phyloP scores from a whole-genome alignment of 345 rosid species.

The Pugionium dolabratum region DNA sequence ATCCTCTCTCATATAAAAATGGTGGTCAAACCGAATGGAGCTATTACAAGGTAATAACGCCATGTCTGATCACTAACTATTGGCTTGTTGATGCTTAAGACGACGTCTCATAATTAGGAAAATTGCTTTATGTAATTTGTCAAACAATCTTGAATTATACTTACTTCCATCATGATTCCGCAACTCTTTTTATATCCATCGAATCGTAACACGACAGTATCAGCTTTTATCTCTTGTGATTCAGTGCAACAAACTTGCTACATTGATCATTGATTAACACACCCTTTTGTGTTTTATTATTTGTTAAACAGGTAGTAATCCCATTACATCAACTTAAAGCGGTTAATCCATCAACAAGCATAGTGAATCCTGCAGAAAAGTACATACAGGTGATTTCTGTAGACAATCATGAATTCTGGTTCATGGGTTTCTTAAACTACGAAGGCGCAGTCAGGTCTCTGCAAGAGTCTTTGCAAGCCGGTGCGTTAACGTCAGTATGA shows the following conservation, averaged over 20 bases:
- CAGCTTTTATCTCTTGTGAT: not conserved
- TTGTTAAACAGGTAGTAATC: constrained; percentile 53
- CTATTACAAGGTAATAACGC: constrained; percentile 64
- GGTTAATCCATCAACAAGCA: constrained; percentile 66
- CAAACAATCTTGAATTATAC: not conserved
- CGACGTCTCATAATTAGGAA: not conserved
- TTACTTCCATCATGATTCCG: no score
- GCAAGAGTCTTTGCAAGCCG: constrained; percentile 21
- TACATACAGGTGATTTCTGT: constrained; percentile 62
- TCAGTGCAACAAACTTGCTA: not conserved
- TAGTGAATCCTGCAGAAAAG: constrained; percentile 54
- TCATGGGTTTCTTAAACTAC: constrained; percentile 69
- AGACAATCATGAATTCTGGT: constrained; percentile 68
- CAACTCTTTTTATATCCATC: no score
- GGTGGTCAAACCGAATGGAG: constrained; percentile 69
- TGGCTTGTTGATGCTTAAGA: not conserved
- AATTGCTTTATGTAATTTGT: not conserved
- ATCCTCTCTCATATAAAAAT: constrained; percentile 67
- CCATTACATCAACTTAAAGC: constrained; percentile 69
- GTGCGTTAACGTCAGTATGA: constrained; percentile 15
- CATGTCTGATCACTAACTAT: not conserved
- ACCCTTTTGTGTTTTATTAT: constrained; percentile 18
- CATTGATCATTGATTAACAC: not conserved
- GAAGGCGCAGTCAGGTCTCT: constrained; percentile 44
- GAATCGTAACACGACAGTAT: not conserved